A percentile compares a stretch with the other conserved stretches of the same genome.
Conservation (phyloP, 495 filamentous ascomycete genomes). For the Oleoguttula mirabilis region DNA sequence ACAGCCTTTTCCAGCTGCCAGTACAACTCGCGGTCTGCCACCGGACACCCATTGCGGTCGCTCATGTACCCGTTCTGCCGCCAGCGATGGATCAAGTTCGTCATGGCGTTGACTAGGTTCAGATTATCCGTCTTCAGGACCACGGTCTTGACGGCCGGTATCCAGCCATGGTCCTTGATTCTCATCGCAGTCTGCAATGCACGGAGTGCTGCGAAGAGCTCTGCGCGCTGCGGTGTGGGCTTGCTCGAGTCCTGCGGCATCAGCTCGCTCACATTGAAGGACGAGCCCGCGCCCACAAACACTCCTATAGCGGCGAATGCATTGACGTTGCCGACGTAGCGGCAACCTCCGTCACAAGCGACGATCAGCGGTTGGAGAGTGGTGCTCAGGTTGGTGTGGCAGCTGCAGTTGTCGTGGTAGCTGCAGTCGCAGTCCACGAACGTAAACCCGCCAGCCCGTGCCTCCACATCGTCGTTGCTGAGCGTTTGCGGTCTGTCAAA, state of each 20-base stretch:
- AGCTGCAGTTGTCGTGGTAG: no score
- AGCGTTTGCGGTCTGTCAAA: no score
- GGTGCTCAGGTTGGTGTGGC: no score
- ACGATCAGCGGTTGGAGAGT: no score
- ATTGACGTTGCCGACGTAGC: not conserved
- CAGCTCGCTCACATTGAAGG: slow-evolving; percentile 1
- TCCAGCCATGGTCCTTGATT: not conserved
- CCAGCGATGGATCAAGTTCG: not conserved
- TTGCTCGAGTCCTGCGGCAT: not conserved
- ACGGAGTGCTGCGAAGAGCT: not conserved
- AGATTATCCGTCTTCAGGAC: not conserved
- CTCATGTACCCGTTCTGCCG: not conserved
- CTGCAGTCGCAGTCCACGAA: no score
- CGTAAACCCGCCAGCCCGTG: no score
- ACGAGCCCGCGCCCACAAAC: not conserved
- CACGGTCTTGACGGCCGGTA: not conserved
- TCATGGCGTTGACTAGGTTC: not conserved
- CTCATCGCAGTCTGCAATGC: not conserved
- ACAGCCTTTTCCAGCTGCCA: no score
- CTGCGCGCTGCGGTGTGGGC: not conserved
- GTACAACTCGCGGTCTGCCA: no score
- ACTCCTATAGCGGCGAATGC: not conserved
- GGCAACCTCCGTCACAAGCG: no score
- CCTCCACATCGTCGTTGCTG: no score
- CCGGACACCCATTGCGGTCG: slow-evolving; percentile 4